Percentiles rank a stretch among this genome's conserved stretches.
Conservation (phyloP, 2,329 filamentous ascomycete genomes). For the Penicillium sp. region DNA sequence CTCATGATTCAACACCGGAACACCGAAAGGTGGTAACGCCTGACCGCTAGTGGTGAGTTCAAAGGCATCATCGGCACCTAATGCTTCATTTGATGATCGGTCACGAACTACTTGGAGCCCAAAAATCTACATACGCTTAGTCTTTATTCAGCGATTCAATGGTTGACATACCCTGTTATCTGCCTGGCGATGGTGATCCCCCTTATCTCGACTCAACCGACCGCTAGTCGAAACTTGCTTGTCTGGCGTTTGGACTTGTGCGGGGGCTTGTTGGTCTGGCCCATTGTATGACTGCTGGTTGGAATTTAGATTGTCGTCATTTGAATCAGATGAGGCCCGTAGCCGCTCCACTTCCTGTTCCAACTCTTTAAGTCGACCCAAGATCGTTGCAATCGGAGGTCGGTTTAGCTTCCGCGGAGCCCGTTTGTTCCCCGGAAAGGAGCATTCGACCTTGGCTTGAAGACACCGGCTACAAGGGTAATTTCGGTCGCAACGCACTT, state of each 20-base stretch:
- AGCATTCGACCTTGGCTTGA: slow-evolving; percentile 23
- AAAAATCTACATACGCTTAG: background rate
- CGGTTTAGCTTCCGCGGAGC: slow-evolving; percentile 29
- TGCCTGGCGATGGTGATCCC: background rate
- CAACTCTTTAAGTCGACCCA: slow-evolving; percentile 24
- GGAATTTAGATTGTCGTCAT: slow-evolving; percentile 2
- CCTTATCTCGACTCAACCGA: background rate
- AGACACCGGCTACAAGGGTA: slow-evolving; percentile 36
- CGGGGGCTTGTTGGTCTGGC: background rate
- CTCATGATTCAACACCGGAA: background rate
- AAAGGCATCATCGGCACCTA: background rate
- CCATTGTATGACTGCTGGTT: slow-evolving; percentile 3
- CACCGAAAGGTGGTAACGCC: background rate
- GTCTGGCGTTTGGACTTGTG: background rate
- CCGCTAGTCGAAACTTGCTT: background rate
- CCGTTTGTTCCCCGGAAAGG: slow-evolving; percentile 26
- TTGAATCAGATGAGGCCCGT: slow-evolving; percentile 1
- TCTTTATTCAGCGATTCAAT: background rate
- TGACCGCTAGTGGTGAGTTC: background rate
- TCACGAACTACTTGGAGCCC: background rate
- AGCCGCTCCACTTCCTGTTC: slow-evolving; percentile 30
- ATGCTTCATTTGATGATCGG: background rate
- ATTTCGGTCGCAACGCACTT: slow-evolving; percentile 42
- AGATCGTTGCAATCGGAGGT: slow-evolving; percentile 27
- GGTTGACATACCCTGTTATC: background rate